Evolutionary conservation across 2,329 filamentous ascomycete genomes (phyloP).

Genomic region (Phialophora tarda): DNA sequence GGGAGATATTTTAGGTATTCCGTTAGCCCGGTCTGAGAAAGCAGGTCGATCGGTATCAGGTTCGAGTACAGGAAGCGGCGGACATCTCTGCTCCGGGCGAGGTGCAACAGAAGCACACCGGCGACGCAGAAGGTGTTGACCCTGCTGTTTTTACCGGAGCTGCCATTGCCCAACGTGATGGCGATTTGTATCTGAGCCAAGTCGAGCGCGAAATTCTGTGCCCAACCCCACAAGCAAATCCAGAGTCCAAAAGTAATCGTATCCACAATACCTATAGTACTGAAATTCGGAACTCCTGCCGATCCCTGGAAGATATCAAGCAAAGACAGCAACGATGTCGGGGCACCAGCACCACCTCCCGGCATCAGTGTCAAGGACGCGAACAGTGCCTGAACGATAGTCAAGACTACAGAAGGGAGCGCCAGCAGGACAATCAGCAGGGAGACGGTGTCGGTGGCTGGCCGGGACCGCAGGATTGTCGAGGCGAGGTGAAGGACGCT

Average conservation of each 20-base stretch:
- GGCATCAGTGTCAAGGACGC: conserved; percentile 91
- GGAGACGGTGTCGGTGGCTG: conserved; percentile 91
- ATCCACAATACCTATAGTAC: conserved; percentile 84
- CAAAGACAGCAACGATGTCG: conserved; percentile 76
- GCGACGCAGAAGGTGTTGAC: conserved; percentile 54
- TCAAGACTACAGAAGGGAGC: conserved; percentile 84
- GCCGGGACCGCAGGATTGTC: conserved; percentile 87
- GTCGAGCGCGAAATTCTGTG: conserved; percentile 87
- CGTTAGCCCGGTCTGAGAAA: conserved; percentile 51
- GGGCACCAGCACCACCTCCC: conserved; percentile 68
- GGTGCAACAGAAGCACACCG: conserved; percentile 53
- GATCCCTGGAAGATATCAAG: conserved; percentile 91
- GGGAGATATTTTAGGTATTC: conserved; percentile 53
- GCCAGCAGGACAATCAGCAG: conserved; percentile 96
- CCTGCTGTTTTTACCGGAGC: conserved; percentile 54
- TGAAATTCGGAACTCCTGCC: conserved; percentile 81
- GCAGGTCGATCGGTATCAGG: conserved; percentile 52
- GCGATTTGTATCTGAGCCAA: conserved; percentile 93
- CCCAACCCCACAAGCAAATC: conserved; percentile 84
- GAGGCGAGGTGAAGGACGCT: conserved; percentile 77
- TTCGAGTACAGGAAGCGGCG: conserved; percentile 57
- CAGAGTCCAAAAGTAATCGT: conserved; percentile 81
- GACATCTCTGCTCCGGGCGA: conserved; percentile 53
- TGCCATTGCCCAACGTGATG: conserved; percentile 83
- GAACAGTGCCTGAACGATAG: conserved; percentile 89